phyloP scores from a whole-genome alignment of 2,329 filamentous ascomycete genomes.

The Paraconiothyrium sp. region DNA sequence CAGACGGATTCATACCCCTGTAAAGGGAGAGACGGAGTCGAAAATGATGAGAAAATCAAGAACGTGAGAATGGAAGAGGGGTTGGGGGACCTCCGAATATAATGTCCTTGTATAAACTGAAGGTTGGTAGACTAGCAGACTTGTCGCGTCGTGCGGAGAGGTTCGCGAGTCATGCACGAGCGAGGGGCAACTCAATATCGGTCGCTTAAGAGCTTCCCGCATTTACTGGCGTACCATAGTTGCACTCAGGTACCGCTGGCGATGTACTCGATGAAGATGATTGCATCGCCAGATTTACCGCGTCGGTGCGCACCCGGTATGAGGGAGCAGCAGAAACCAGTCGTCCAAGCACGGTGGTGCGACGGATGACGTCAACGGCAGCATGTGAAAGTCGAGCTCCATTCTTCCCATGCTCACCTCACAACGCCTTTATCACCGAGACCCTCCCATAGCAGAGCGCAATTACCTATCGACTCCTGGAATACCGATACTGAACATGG shows the following conservation, averaged over 20 bases:
- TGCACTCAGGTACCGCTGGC: background rate
- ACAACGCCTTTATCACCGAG: background rate
- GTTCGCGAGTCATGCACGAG: background rate
- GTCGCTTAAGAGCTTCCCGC: background rate
- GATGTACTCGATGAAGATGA: background rate
- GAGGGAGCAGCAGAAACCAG: background rate
- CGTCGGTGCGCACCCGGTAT: background rate
- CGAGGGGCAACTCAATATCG: background rate
- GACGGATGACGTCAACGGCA: conserved; percentile 15
- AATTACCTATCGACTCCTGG: background rate
- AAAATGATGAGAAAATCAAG: background rate
- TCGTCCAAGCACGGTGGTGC: background rate
- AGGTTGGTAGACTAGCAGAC: background rate
- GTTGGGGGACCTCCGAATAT: background rate
- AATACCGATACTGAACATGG: conserved; percentile 22
- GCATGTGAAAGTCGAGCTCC: conserved; percentile 16
- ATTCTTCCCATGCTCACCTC: background rate
- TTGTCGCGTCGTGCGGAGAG: background rate
- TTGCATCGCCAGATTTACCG: background rate
- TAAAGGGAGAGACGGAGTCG: background rate
- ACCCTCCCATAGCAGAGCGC: background rate
- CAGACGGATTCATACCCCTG: background rate
- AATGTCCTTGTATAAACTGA: background rate
- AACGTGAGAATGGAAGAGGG: background rate
- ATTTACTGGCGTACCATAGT: background rate